Conservation (phyloP, 352 stramenopile species). For the Globisporangium spiculum region DNA sequence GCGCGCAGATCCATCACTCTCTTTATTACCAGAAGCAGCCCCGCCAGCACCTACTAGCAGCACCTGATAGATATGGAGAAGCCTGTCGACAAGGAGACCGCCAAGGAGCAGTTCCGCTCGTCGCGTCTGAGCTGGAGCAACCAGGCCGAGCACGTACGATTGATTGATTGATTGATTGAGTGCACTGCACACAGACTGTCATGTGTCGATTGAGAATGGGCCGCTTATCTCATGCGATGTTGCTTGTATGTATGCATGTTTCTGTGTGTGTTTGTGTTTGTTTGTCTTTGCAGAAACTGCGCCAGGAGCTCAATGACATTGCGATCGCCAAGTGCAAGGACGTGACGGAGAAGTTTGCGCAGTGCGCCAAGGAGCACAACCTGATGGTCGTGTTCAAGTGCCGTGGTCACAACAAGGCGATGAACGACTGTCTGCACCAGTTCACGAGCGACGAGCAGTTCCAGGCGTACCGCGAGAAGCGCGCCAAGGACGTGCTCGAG, state of each 20-base stretch:
- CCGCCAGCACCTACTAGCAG: not conserved
- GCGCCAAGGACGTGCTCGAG: slow-evolving; percentile 46
- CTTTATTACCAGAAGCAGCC: not conserved
- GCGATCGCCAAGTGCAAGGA: slow-evolving; percentile 73
- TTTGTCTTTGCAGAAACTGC: slow-evolving; percentile 50
- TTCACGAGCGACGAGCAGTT: slow-evolving; percentile 80
- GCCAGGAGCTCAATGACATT: slow-evolving; percentile 80
- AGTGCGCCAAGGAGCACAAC: slow-evolving; percentile 63
- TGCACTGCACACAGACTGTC: not conserved
- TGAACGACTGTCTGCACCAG: slow-evolving; percentile 80
- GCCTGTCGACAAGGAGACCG: slow-evolving; percentile 66
- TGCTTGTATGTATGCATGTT: not conserved
- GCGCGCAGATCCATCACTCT: slow-evolving; percentile 1
- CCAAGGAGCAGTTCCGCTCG: slow-evolving; percentile 67
- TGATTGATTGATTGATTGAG: slow-evolving; percentile 2
- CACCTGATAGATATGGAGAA: slow-evolving; percentile 30
- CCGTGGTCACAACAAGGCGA: slow-evolving; percentile 64
- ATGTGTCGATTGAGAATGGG: not conserved
- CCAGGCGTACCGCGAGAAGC: slow-evolving; percentile 60
- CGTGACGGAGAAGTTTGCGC: slow-evolving; percentile 53
- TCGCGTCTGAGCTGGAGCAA: slow-evolving; percentile 83
- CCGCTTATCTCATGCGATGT: slow-evolving; percentile 1
- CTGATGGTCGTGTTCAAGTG: slow-evolving; percentile 76
- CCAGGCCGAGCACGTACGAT: slow-evolving; percentile 72
- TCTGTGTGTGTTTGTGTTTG: not conserved